Evolutionary conservation across 2,329 filamentous ascomycete genomes (phyloP).

Genomic region (Aspergillus japonicus): DNA sequence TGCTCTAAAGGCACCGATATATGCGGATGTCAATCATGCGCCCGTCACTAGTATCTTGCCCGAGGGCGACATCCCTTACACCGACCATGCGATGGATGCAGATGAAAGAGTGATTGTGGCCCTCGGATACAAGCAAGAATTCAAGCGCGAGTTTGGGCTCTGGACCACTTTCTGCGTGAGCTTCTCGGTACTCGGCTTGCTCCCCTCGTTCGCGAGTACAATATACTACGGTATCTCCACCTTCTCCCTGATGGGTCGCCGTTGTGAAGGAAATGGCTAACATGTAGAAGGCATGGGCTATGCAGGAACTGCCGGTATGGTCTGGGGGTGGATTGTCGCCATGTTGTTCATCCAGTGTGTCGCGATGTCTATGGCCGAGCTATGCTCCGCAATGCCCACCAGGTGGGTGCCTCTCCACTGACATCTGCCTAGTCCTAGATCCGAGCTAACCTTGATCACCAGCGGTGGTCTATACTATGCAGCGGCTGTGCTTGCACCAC

Average conservation of each 20-base stretch:
- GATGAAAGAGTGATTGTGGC: constrained; percentile 46
- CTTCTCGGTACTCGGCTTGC: constrained; percentile 68
- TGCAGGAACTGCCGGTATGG: constrained; percentile 63
- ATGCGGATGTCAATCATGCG: constrained; percentile 28
- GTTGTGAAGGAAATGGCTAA: constrained; percentile 7
- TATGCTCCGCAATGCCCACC: constrained; percentile 72
- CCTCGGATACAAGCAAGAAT: constrained; percentile 58
- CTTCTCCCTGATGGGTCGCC: neutral
- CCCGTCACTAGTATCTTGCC: constrained; percentile 39
- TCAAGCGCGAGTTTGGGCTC: constrained; percentile 69
- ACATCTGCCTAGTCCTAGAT: neutral
- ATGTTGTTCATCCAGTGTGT: constrained; percentile 72
- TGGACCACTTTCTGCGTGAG: constrained; percentile 74
- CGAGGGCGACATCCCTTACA: constrained; percentile 39
- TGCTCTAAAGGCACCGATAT: constrained; percentile 17
- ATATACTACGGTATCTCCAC: constrained; percentile 63
- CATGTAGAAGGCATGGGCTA: constrained; percentile 48
- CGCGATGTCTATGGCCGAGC: constrained; percentile 67
- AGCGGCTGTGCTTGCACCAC: constrained; percentile 66
- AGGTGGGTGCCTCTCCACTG: constrained; percentile 37
- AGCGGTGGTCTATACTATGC: constrained; percentile 72
- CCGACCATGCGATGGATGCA: constrained; percentile 36
- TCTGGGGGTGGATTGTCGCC: constrained; percentile 73
- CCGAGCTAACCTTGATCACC: neutral
- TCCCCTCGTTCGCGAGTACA: constrained; percentile 71